Conservation (phyloP, 257 asterid species). For the Coffea canephora region DNA sequence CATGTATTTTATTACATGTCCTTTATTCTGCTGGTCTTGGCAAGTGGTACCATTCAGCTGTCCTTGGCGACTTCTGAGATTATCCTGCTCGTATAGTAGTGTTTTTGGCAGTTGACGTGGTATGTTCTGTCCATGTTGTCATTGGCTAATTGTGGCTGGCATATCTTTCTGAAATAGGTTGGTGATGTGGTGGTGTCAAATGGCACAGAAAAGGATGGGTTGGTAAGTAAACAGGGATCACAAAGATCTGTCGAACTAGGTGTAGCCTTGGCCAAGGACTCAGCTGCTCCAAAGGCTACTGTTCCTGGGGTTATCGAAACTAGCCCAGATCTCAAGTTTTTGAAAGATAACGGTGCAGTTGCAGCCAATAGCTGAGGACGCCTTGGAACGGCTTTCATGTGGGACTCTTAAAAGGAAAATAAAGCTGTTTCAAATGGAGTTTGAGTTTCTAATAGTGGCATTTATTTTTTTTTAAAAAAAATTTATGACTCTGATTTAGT, state of each 20-base stretch:
- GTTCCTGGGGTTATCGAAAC: constrained; percentile 7
- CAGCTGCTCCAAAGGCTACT: constrained; percentile 9
- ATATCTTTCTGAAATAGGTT: constrained; percentile 19
- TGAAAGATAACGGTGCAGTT: constrained; percentile 14
- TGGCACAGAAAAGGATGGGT: constrained; percentile 19
- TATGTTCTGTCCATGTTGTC: not conserved
- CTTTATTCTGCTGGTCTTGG: not conserved
- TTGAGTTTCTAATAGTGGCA: constrained; percentile 8
- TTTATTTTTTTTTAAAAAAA: not conserved
- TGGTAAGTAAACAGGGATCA: constrained; percentile 1
- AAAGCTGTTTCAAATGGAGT: constrained; percentile 4
- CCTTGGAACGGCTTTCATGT: not conserved
- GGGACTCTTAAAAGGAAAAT: constrained; percentile 10
- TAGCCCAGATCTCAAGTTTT: constrained; percentile 17
- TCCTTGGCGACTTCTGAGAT: not conserved
- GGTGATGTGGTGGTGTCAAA: constrained; percentile 15
- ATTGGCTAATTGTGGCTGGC: not conserved
- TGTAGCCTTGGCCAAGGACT: not conserved
- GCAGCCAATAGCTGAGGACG: constrained; percentile 17
- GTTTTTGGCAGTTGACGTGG: not conserved
- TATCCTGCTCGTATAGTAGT: not conserved
- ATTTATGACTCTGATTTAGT: not conserved
- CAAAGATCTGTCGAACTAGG: constrained; percentile 8
- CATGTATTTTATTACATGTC: not conserved
- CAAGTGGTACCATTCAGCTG: not conserved